These are phyloP conservation scores for Dicorynia guianensis DNA, from an alignment of 306 rosid species.

Conservation along the genomic window DNA sequence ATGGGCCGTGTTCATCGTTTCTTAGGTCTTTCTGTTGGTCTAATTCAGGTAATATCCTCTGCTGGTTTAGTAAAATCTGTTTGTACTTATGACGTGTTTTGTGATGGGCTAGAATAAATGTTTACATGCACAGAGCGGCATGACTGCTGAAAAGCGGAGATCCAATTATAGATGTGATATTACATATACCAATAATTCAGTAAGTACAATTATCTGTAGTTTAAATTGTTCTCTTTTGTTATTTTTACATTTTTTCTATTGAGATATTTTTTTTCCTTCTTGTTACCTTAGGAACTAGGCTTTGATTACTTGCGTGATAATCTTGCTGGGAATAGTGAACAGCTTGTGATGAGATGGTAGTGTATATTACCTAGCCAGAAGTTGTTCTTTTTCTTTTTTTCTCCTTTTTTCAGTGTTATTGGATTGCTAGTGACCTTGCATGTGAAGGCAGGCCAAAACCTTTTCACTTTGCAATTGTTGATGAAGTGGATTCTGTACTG, in stretches of 20 bases:
- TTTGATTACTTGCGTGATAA: conserved; percentile 96
- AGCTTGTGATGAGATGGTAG: conserved; percentile 99
- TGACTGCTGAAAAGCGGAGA: conserved; percentile 74
- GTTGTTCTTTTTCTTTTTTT: not conserved
- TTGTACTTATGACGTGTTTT: not conserved
- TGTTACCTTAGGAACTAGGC: conserved; percentile 82
- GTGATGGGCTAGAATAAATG: conserved; percentile 32
- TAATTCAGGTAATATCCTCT: conserved; percentile 74
- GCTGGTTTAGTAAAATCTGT: conserved; percentile 13
- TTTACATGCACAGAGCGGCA: conserved; percentile 71
- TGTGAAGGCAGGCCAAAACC: conserved; percentile 85
- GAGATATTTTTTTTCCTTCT: conserved; percentile 14
- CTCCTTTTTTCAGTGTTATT: conserved; percentile 13
- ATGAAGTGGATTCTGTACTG: conserved; percentile 96
- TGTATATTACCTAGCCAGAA: conserved; percentile 38
- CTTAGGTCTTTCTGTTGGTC: conserved; percentile 96
- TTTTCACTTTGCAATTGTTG: conserved; percentile 96
- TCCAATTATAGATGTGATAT: conserved; percentile 85
- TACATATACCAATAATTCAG: conserved; percentile 94
- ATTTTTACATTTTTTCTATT: conserved; percentile 34
- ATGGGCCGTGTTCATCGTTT: conserved; percentile 98
- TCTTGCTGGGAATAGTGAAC: conserved; percentile 84
- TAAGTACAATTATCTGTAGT: conserved; percentile 50
- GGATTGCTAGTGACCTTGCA: conserved; percentile 36
- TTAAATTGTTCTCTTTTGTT: conserved; percentile 31